Evolutionary conservation across 768 basidiomycete species (phyloP).

Genomic region (Phaffia tasmanica): DNA sequence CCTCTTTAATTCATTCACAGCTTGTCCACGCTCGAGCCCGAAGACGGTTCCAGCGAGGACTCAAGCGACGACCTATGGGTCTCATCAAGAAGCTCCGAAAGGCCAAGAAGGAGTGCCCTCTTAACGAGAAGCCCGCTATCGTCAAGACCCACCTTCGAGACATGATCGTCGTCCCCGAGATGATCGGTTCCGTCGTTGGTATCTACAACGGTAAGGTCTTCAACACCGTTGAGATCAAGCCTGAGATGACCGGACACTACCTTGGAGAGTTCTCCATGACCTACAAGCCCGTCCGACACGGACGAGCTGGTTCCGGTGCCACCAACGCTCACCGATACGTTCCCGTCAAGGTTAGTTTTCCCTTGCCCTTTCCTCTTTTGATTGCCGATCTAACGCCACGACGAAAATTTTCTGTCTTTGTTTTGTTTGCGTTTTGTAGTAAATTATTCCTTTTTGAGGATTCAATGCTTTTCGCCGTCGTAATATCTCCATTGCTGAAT

Average conservation of each 20-base stretch:
- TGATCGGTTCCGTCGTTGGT: slow-evolving; percentile 96
- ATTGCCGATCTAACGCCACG: background rate
- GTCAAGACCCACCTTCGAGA: slow-evolving; percentile 99
- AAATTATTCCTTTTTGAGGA: too few relatives aligned
- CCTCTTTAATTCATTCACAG: slow-evolving; percentile 39
- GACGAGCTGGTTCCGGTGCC: slow-evolving; percentile 77
- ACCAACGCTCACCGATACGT: slow-evolving; percentile 60
- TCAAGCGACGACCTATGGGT: slow-evolving; percentile 96
- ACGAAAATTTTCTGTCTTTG: too few relatives aligned
- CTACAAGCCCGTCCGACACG: slow-evolving; percentile 27
- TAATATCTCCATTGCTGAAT: too few relatives aligned
- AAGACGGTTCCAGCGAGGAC: slow-evolving; percentile 95
- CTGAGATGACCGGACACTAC: slow-evolving; percentile 99
- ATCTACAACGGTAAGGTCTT: slow-evolving; percentile 58
- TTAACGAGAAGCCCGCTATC: slow-evolving; percentile 96
- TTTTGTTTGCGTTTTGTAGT: too few relatives aligned
- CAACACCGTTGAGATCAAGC: slow-evolving; percentile 89
- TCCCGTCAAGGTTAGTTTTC: slow-evolving; percentile 75
- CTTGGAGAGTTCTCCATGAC: slow-evolving; percentile 81
- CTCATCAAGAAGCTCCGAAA: slow-evolving; percentile 99
- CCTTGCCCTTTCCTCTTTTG: background rate
- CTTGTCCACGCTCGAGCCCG: slow-evolving; percentile 98
- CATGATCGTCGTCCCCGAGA: slow-evolving; percentile 99
- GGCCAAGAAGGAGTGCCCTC: slow-evolving; percentile 97
- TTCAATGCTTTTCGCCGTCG: too few relatives aligned